Base-by-base conservation (phyloP, 2,329 filamentous ascomycete species). In the Cercospora sesami region DNA sequence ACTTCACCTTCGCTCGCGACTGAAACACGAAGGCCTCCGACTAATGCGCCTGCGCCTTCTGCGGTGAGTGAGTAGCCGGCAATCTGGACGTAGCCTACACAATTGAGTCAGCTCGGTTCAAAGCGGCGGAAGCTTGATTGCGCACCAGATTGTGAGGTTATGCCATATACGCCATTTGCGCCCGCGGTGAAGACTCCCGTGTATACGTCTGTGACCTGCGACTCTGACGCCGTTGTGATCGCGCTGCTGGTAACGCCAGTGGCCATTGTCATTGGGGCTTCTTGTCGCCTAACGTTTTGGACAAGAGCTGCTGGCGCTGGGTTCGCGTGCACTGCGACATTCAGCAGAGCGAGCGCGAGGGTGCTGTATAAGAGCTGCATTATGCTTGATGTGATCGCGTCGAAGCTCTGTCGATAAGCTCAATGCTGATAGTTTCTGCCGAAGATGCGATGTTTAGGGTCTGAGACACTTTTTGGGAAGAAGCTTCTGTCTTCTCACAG, bases 1-100 rank as follows among this genome's bases (percentile, higher is more conserved):
- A 72, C 21, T 12, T 66, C 60, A 1, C 66, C 70, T 14, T 31
- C 18, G 10, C 58, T 67, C 16, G 61, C 70, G 33, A 64, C 64
- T 18, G 68, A 67, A 5, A 72, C 68, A 5, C 33, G 21, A 2
- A 68, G 64, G 5, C 64, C 66, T 36, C 70, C 70, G 1, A 72
- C 70, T 4, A 72, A 39, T 6, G 70, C 70, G 36, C 61, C 68
- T 5, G 36, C 48, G 5, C 70, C 70, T 5, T 64, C 68, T 10
- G 60, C 57, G 5, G 70, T 63, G 26, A 74, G 69, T 1, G 69
- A 69, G 63, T 73, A 72, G 59, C 69, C 70, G 59, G 71, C 73
- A n/a, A 64, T 48, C 7, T 57, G 31, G 12, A 64, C 36, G 51
- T 58, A 39, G 53, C 62, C 62, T 64, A 21, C 12, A 28, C 8